These are phyloP conservation scores for Gliomastix tumulicola DNA, from an alignment of 2,329 filamentous ascomycete genomes.

Conservation along the genomic window DNA sequence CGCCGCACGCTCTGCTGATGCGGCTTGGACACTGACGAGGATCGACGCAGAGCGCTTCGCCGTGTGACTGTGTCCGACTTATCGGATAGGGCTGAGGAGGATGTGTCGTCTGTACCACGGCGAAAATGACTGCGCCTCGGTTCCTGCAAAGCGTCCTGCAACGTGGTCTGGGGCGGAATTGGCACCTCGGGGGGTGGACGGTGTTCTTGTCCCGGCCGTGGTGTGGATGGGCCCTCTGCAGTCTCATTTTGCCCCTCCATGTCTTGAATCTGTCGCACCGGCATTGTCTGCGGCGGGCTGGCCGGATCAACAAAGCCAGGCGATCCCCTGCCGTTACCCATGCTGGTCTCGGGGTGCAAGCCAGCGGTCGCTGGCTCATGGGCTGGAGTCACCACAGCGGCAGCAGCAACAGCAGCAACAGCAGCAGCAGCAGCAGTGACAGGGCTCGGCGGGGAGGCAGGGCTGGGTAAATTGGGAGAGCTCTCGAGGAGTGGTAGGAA, in stretches of 20 bases:
- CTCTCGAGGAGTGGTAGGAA: constrained; percentile 56
- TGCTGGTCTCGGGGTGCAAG: too few species aligned
- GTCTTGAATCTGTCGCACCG: constrained; percentile 10
- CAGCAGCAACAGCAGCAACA: too few species aligned
- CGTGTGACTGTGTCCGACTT: constrained; percentile 41
- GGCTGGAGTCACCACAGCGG: too few species aligned
- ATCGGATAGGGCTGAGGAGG: constrained; percentile 45
- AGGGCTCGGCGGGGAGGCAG: constrained; percentile 4
- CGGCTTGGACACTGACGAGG: constrained; percentile 43
- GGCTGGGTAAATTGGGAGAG: constrained; percentile 12
- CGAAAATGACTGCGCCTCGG: constrained; percentile 26
- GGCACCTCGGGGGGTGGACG: background rate
- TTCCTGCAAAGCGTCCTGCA: background rate
- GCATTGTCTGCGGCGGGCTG: constrained; percentile 1
- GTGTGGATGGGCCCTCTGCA: too few species aligned
- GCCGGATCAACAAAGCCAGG: constrained; percentile 2
- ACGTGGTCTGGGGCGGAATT: too few species aligned
- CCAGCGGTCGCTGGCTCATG: too few species aligned
- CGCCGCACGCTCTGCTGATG: constrained; percentile 47
- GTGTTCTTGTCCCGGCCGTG: too few species aligned
- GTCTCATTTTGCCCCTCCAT: constrained; percentile 10
- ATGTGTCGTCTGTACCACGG: constrained; percentile 36
- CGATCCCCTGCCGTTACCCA: background rate
- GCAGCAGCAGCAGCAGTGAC: too few species aligned
- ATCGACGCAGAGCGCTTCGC: constrained; percentile 51